These are phyloP conservation scores for Abrus precatorius DNA, from an alignment of 306 rosid genomes.

Conservation along the genomic window DNA sequence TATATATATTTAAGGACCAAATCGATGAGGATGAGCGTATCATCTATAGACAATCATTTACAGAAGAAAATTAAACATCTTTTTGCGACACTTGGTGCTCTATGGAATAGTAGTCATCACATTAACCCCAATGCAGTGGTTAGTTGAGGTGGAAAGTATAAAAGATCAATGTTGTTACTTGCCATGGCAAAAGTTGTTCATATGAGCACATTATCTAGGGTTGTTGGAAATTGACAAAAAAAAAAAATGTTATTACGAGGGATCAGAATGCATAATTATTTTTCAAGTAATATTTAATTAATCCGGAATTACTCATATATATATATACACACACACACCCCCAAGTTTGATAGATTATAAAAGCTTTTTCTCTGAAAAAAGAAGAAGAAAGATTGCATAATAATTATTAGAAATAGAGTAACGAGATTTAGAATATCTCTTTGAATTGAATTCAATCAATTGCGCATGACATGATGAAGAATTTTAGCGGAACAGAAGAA, in stretches of 20 bases:
- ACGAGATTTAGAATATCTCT: constrained; percentile 3
- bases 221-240: constrained; percentile 35
- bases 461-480: background rate
- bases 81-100: constrained; percentile 19
- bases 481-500: background rate
- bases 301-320: constrained; percentile 8
- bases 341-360: background rate
- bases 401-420: background rate
- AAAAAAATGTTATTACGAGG: background rate
- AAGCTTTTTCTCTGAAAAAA: background rate
- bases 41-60: constrained; percentile 3
- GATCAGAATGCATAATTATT: constrained; percentile 20
- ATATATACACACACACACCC: too few relatives aligned
- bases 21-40: background rate
- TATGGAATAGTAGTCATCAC: constrained; percentile 12
- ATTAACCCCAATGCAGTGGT: constrained; percentile 10
- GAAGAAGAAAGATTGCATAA: background rate
- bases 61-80: constrained; percentile 1
- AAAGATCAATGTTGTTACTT: constrained; percentile 39
- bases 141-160: background rate
- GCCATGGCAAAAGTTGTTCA: constrained; percentile 34
- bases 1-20: background rate
- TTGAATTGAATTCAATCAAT: constrained; percentile 12
- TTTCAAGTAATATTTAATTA: background rate
- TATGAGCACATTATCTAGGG: constrained; percentile 29